A percentile compares a stretch with the other conserved stretches of the same genome.
Evolutionary conservation across 2,329 filamentous ascomycete genomes (phyloP).

Genomic region (Aureobasidium vineae): DNA sequence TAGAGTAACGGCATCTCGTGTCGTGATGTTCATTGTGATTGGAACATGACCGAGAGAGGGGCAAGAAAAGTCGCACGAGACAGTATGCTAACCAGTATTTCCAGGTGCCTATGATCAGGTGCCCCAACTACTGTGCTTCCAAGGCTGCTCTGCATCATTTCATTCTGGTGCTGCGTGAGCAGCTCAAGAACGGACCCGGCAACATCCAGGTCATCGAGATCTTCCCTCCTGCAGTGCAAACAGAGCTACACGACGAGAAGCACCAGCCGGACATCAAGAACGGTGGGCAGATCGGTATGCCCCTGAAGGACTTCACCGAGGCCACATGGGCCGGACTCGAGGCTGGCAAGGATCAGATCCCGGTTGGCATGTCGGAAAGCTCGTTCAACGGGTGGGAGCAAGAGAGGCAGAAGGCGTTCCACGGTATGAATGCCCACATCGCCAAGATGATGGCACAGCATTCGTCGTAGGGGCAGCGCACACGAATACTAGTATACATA

Average conservation of each 20-base stretch:
- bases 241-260: constrained; percentile 56
- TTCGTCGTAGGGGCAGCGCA: constrained; percentile 2
- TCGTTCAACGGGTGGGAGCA: constrained; percentile 48
- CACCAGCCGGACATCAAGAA: constrained; percentile 52
- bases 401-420: constrained; percentile 47
- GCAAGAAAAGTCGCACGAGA: not conserved
- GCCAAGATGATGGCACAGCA: constrained; percentile 27
- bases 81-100: not conserved
- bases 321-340: constrained; percentile 50
- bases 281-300: constrained; percentile 55
- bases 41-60: not conserved
- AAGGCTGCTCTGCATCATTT: constrained; percentile 58
- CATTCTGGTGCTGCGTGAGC: constrained; percentile 52
- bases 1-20: not conserved
- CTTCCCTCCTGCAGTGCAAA: constrained; percentile 57
- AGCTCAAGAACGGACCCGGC: constrained; percentile 47
- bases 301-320: constrained; percentile 52
- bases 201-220: constrained; percentile 57
- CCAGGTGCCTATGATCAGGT: constrained; percentile 44
- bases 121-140: constrained; percentile 55
- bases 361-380: constrained; percentile 47
- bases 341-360: constrained; percentile 53
- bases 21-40: not conserved
- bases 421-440: constrained; percentile 33
- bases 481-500: not conserved